These are phyloP conservation scores for Nymphaea colorata DNA, from an alignment of 164 flowering plant species.

Conservation along the genomic window DNA sequence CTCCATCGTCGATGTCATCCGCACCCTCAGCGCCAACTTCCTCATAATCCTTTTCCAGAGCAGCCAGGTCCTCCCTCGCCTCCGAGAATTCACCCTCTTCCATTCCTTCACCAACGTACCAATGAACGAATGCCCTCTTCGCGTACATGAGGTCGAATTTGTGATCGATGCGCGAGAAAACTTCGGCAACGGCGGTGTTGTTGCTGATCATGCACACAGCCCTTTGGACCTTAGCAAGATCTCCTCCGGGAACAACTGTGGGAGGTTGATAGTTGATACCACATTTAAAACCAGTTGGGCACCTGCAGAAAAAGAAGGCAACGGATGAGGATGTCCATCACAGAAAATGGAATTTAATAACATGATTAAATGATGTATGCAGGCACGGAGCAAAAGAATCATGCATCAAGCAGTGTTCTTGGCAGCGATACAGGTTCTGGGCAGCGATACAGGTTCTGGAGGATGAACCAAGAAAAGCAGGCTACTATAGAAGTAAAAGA, in stretches of 20 bases:
- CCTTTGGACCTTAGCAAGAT: slow-evolving; percentile 70
- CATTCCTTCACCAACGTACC: slow-evolving; percentile 90
- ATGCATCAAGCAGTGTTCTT: too few relatives aligned
- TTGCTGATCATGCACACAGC: slow-evolving; percentile 93
- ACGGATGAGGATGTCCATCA: not conserved
- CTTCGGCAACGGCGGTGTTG: slow-evolving; percentile 81
- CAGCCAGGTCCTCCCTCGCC: slow-evolving; percentile 79
- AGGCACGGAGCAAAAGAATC: too few relatives aligned
- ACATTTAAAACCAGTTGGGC: slow-evolving; percentile 83
- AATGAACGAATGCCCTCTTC: slow-evolving; percentile 73
- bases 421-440: too few relatives aligned
- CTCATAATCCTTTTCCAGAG: slow-evolving; percentile 75
- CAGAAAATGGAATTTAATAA: too few relatives aligned
- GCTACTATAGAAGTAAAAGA: too few relatives aligned
- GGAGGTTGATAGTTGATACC: slow-evolving; percentile 80
- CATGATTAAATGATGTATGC: too few relatives aligned
- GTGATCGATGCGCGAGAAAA: slow-evolving; percentile 55
- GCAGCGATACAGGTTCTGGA: too few relatives aligned
- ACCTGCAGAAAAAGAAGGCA: slow-evolving; percentile 37
- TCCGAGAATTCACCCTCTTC: slow-evolving; percentile 87
- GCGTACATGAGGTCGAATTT: slow-evolving; percentile 77
- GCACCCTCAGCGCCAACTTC: slow-evolving; percentile 73
- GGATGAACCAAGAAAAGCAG: too few relatives aligned
- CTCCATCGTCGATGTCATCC: slow-evolving; percentile 41
- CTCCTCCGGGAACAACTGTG: slow-evolving; percentile 72